phyloP scores from a whole-genome alignment of 2,329 filamentous ascomycete genomes.

The Sporothrix luriei region DNA sequence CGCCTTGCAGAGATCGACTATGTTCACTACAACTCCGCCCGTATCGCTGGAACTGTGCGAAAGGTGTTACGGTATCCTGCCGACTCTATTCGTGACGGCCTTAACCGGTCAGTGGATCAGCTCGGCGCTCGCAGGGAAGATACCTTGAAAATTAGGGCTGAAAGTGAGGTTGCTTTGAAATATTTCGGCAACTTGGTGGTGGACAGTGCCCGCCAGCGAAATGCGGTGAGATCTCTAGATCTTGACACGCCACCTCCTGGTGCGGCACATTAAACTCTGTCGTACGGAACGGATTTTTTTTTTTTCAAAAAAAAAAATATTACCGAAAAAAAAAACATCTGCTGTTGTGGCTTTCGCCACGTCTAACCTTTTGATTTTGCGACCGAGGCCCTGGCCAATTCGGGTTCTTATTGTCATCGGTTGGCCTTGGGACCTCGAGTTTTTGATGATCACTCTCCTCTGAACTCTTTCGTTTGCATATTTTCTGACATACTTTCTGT shows the following conservation, averaged over 20 bases:
- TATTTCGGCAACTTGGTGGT: constrained; percentile 87
- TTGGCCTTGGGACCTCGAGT: not conserved
- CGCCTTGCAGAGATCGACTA: constrained; percentile 86
- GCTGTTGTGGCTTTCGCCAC: not conserved
- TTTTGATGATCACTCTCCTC: not conserved
- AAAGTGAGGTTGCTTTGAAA: constrained; percentile 84
- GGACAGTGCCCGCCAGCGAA: constrained; percentile 58
- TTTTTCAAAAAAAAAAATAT: not conserved
- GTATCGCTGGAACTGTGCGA: constrained; percentile 83
- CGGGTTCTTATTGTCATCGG: not conserved
- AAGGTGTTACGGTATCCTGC: constrained; percentile 87
- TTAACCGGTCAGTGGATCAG: constrained; percentile 84
- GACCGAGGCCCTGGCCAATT: not conserved
- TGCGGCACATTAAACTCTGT: not conserved
- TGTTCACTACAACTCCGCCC: constrained; percentile 81
- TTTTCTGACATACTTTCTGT: not conserved
- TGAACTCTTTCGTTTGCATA: constrained; percentile 1
- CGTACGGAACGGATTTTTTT: not conserved
- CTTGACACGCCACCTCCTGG: constrained; percentile 47
- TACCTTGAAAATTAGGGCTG: constrained; percentile 75
- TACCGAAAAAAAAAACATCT: not conserved
- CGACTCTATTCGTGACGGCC: constrained; percentile 77
- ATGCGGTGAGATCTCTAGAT: constrained; percentile 56
- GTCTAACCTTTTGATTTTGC: not conserved
- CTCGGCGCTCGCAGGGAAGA: constrained; percentile 77